Conservation (phyloP, 23 red algal genomes). For the Gracilaria vermiculophylla region DNA sequence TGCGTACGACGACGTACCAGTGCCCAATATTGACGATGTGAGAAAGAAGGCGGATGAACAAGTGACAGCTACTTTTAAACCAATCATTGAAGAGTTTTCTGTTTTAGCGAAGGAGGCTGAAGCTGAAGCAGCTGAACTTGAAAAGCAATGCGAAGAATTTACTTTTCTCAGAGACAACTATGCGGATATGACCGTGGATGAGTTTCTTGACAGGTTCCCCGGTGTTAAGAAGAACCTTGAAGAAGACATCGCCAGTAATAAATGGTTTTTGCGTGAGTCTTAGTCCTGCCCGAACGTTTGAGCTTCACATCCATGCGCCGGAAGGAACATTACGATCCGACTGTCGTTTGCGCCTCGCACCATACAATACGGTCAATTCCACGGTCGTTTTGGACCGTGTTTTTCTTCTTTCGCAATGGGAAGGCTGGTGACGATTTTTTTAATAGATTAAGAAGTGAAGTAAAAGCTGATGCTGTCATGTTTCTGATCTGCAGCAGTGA, state of each 20-base stretch:
- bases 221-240: slow-evolving; percentile 54
- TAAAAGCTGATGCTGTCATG: neutral
- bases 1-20: slow-evolving; percentile 2
- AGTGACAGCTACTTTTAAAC: slow-evolving; percentile 30
- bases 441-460: neutral
- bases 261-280: slow-evolving; percentile 41
- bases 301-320: neutral
- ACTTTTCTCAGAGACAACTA: slow-evolving; percentile 46
- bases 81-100: slow-evolving; percentile 50
- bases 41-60: slow-evolving; percentile 12
- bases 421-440: too few species aligned
- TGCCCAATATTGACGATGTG: slow-evolving; percentile 21
- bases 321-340: neutral
- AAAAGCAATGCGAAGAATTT: slow-evolving; percentile 39
- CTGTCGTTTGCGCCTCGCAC: neutral
- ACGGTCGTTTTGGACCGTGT: neutral
- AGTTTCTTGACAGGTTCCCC: slow-evolving; percentile 60
- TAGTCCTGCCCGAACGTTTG: neutral
- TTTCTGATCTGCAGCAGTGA: neutral
- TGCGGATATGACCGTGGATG: slow-evolving; percentile 39
- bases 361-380: neutral
- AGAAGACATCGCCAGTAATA: slow-evolving; percentile 68
- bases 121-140: slow-evolving; percentile 15
- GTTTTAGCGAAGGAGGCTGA: slow-evolving; percentile 27
- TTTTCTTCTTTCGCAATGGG: neutral